These are phyloP conservation scores for Cylindrotheca closterium DNA, from an alignment of 108 stramenopile species.

Conservation along the genomic window DNA sequence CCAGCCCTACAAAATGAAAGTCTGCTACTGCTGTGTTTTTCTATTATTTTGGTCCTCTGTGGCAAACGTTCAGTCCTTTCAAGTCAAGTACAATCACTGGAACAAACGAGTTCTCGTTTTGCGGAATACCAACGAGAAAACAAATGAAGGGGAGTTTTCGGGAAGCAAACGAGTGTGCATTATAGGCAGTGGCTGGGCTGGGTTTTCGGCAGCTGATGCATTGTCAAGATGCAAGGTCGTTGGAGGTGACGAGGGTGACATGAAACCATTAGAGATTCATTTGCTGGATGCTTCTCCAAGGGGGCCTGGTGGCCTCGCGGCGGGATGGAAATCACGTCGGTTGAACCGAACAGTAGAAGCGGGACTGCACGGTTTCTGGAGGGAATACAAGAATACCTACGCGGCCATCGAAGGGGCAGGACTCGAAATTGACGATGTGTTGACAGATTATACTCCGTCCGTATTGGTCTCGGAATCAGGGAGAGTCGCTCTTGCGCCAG, in stretches of 20 bases:
- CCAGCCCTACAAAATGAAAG: too few species aligned
- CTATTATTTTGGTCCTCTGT: too few species aligned
- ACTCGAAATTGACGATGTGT: constrained; percentile 60
- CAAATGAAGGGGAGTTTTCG: too few species aligned
- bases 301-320: constrained; percentile 67
- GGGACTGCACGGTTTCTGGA: constrained; percentile 88
- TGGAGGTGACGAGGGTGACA: neutral
- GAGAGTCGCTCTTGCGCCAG: constrained; percentile 73
- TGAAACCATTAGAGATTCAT: constrained; percentile 51
- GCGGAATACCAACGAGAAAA: too few species aligned
- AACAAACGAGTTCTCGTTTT: too few species aligned
- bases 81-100: too few species aligned
- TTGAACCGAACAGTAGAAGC: constrained; percentile 73
- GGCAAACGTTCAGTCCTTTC: too few species aligned
- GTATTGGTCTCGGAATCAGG: constrained; percentile 67
- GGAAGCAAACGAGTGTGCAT: constrained; percentile 54
- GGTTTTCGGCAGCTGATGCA: constrained; percentile 60
- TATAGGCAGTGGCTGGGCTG: constrained; percentile 86
- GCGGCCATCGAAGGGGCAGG: constrained; percentile 67
- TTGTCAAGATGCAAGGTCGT: constrained; percentile 3
- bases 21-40: too few species aligned
- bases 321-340: constrained; percentile 51
- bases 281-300: constrained; percentile 70
- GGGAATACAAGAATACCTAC: constrained; percentile 84
- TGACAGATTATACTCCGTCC: constrained; percentile 70